phyloP scores from a whole-genome alignment of 176 grass and related monocot genomes.

The Guadua angustifolia region DNA sequence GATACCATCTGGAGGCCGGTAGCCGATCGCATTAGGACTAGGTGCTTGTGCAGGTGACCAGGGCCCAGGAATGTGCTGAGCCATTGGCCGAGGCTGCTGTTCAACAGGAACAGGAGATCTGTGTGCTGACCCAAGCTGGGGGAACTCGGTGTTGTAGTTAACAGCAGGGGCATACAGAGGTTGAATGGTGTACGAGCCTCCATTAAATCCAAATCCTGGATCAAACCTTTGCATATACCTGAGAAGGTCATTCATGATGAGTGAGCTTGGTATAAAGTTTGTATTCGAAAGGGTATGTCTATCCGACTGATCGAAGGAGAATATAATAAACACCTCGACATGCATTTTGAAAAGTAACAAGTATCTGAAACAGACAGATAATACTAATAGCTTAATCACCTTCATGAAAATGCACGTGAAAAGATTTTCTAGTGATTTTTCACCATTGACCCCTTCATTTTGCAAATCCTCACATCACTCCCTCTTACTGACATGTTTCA shows the following conservation, averaged over 20 bases:
- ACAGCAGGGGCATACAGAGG: constrained; percentile 91
- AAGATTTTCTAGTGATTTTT: neutral
- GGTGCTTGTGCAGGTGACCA: constrained; percentile 55
- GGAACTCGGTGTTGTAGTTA: constrained; percentile 97
- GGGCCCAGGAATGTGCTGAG: constrained; percentile 61
- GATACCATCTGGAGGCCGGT: constrained; percentile 61
- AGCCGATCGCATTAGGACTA: constrained; percentile 54
- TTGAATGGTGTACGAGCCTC: constrained; percentile 76
- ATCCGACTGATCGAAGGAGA: neutral
- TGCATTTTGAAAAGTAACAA: neutral
- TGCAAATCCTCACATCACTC: neutral
- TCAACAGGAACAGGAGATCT: constrained; percentile 62
- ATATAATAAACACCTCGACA: constrained; percentile 3
- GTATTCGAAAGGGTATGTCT: neutral
- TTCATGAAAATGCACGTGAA: neutral
- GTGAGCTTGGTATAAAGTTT: neutral
- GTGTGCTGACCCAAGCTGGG: constrained; percentile 80
- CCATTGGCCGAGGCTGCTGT: constrained; percentile 57
- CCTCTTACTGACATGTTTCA: neutral
- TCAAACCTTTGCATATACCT: constrained; percentile 98
- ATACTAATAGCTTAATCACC: neutral
- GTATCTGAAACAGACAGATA: neutral
- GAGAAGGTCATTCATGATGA: constrained; percentile 21
- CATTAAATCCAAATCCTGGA: constrained; percentile 94
- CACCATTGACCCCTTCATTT: neutral